These are phyloP conservation scores for Pleurotus cornucopiae DNA, from an alignment of 768 basidiomycete genomes.

Conservation along the genomic window DNA sequence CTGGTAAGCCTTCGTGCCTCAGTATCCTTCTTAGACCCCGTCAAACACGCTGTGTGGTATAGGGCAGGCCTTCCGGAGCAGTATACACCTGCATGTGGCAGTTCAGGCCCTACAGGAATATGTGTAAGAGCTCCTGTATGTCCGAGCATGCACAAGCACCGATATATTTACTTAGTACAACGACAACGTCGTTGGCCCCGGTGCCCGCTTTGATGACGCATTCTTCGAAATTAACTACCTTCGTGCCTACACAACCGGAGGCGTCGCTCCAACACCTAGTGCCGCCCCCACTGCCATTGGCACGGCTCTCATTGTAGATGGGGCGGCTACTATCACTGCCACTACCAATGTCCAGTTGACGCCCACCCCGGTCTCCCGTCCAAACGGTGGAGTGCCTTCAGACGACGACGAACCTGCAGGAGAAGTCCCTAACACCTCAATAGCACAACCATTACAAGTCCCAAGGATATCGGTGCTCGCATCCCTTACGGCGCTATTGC, in stretches of 20 bases:
- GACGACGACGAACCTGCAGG: no score
- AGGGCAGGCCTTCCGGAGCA: slow-evolving; percentile 41
- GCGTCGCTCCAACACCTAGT: slow-evolving; percentile 4
- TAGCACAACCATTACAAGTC: no score
- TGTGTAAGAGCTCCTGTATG: slow-evolving; percentile 21
- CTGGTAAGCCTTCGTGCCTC: slow-evolving; percentile 23
- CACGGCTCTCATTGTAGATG: neutral
- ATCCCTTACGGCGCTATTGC: no score
- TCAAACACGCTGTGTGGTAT: neutral
- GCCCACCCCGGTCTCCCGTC: neutral
- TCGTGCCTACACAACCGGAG: slow-evolving; percentile 28
- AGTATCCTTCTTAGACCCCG: neutral
- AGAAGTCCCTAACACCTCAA: no score
- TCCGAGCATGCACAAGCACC: neutral
- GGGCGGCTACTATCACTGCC: neutral
- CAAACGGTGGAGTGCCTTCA: no score
- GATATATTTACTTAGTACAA: slow-evolving; percentile 30
- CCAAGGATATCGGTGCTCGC: no score
- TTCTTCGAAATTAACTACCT: slow-evolving; percentile 69
- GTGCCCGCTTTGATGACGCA: slow-evolving; percentile 35
- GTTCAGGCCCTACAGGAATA: slow-evolving; percentile 27
- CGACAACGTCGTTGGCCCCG: slow-evolving; percentile 46
- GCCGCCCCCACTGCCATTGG: slow-evolving; percentile 1
- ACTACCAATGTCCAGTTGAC: neutral
- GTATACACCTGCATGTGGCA: slow-evolving; percentile 34